Evolutionary conservation across 2,329 filamentous ascomycete species (phyloP).

Genomic region (Pestalotiopsis sp.): DNA sequence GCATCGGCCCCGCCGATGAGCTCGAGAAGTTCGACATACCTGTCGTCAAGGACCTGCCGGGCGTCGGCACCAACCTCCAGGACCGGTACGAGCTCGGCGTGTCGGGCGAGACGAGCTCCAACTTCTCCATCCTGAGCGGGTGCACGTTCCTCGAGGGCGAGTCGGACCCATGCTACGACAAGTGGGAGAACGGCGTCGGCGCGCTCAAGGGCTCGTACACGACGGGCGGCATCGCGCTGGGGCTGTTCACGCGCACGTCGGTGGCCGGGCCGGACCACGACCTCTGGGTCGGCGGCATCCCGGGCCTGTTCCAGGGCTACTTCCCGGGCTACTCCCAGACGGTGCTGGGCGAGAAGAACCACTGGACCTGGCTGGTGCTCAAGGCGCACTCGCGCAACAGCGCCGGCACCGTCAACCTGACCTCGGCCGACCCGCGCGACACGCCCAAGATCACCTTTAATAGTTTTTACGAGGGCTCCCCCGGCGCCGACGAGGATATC

Average conservation of each 20-base stretch:
- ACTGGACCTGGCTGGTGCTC: not conserved
- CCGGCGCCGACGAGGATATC: conserved; percentile 49
- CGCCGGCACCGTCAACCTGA: not conserved
- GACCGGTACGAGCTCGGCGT: conserved; percentile 54
- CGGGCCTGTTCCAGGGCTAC: conserved; percentile 35
- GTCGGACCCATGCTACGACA: conserved; percentile 31
- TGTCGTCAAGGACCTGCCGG: conserved; percentile 49
- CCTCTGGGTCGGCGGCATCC: conserved; percentile 35
- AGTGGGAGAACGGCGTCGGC: conserved; percentile 16
- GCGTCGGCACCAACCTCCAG: conserved; percentile 24
- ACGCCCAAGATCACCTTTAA: conserved; percentile 65
- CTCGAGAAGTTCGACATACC: conserved; percentile 38
- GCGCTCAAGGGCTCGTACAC: conserved; percentile 27
- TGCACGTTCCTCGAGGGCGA: conserved; percentile 29
- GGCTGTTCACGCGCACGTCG: conserved; percentile 26
- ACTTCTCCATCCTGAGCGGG: conserved; percentile 32
- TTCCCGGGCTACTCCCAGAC: conserved; percentile 31
- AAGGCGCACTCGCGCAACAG: not conserved
- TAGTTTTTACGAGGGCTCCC: conserved; percentile 56
- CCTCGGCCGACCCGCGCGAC: conserved; percentile 58
- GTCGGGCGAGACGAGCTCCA: conserved; percentile 39
- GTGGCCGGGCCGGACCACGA: conserved; percentile 23
- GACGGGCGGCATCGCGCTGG: conserved; percentile 29
- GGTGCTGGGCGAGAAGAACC: not conserved
- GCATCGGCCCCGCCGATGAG: conserved; percentile 41